Evolutionary conservation across 106 monocot genomes (phyloP).

Genomic region (Phalaenopsis equestris): DNA sequence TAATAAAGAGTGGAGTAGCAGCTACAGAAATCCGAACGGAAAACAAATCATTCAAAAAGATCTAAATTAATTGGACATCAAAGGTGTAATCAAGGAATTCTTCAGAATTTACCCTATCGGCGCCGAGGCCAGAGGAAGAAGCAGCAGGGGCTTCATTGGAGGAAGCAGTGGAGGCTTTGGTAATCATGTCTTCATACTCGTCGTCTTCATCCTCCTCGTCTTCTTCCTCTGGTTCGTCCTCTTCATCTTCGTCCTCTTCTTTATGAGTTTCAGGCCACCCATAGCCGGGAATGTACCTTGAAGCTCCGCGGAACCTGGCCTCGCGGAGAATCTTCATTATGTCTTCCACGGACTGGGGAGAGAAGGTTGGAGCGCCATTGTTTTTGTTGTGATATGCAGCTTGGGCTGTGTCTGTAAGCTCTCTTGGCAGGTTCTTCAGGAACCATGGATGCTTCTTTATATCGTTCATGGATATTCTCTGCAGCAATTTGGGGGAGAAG

Average conservation of each 20-base stretch:
- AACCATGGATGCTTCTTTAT: conserved; percentile 15
- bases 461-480: conserved; percentile 14
- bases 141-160: not conserved
- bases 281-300: conserved; percentile 3
- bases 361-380: conserved; percentile 8
- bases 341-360: conserved; percentile 18
- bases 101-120: not conserved
- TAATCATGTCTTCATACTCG: not conserved
- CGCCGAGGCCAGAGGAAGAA: not conserved
- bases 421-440: conserved; percentile 15
- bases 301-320: conserved; percentile 8
- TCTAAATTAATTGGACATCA: not conserved
- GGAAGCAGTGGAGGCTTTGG: not conserved
- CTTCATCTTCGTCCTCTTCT: not conserved
- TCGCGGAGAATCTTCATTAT: conserved; percentile 29
- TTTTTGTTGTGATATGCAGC: conserved; percentile 20
- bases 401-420: conserved; percentile 15
- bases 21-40: not conserved
- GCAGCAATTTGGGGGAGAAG: not conserved
- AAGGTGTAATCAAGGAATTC: not conserved
- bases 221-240: not conserved
- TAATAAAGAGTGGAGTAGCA: not conserved
- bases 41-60: not conserved
- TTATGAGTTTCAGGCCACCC: conserved; percentile 7
- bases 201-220: not conserved